Evolutionary conservation across 164 flowering plant species (phyloP), one percentile per base, ranked within the genome.

Genomic region (Magnolia changhungtana): DNA sequence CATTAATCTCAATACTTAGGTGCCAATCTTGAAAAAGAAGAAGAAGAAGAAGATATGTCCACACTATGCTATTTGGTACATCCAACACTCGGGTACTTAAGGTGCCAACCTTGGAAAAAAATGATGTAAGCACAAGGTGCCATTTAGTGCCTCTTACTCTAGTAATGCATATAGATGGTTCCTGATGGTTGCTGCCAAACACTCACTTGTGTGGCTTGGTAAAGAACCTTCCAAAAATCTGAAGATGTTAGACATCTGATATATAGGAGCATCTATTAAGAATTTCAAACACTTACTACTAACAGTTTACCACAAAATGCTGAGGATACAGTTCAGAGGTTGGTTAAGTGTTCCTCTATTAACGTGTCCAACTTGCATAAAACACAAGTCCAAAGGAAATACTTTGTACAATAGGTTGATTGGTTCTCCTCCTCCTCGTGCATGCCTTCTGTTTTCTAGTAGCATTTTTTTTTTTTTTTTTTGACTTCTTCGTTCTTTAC

Each of bases 401-500:
- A 27, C 29, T 27, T 27, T 63, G 21, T 63, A 63, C 21, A 63
- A 16, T 31, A 29, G 72, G 72, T 69, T 69, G 72, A 31, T 45
- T 66, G 37, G 69, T 27, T 21, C 18, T 5, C 72, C 10, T 19
- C 20, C 10, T 4, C 45, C 45, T 5, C 45, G 6, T 37, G 45
- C 45, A 37, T 37, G 45, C 45, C 45, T 4, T 3, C 45, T 10
- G 7, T 13, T 67, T 67, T 2, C 8, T 14, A 24, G 4, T 9
- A 9, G 18, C n/a, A 6, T 0, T 24, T 10, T 24, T 67, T 11
- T 24, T 11, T 24, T 8, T 6, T 8, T 67, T 67, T 61, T 11
- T 67, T 71, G 69, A 23, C 66, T 81, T 79, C 37, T 79, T 67
- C 72, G 51, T 50, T 73, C 51, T 72, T 75, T 80, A 68, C 37